phyloP scores from a whole-genome alignment of 1,284 basidiomycete genomes.

The Ganoderma lingzhi region DNA sequence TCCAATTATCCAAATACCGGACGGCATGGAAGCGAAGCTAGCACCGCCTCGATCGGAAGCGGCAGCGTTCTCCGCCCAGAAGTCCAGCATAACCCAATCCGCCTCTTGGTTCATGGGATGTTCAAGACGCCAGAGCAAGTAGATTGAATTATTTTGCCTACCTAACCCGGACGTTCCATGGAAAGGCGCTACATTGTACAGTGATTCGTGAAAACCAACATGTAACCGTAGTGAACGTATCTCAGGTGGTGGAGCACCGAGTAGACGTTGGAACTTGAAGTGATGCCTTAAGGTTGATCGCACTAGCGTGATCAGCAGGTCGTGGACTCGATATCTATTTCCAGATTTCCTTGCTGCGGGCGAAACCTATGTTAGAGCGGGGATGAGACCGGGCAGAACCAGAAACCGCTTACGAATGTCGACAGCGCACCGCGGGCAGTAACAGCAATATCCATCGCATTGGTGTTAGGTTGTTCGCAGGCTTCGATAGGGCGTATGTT shows the following conservation, averaged over 20 bases:
- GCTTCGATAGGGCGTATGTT: constrained; percentile 37
- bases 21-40: background rate
- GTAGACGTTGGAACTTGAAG: background rate
- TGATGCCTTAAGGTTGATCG: background rate
- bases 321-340: constrained; percentile 36
- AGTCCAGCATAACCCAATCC: too few species aligned
- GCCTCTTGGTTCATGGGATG: too few species aligned
- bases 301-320: constrained; percentile 22
- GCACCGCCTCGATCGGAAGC: background rate
- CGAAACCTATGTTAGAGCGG: background rate
- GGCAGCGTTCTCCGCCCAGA: too few species aligned
- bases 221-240: background rate
- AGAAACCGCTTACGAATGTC: constrained; percentile 37
- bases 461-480: constrained; percentile 38
- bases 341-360: constrained; percentile 36
- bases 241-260: background rate
- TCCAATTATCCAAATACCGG: background rate
- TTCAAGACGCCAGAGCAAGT: too few species aligned
- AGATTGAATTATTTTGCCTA: too few species aligned
- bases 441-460: constrained; percentile 41
- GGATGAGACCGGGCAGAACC: background rate
- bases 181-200: background rate
- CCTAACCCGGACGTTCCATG: background rate
- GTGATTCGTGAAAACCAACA: background rate
- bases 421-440: constrained; percentile 37